These are phyloP conservation scores for Pedinophyceae sp. DNA, from an alignment of 139 green algal species.

Conservation along the genomic window DNA sequence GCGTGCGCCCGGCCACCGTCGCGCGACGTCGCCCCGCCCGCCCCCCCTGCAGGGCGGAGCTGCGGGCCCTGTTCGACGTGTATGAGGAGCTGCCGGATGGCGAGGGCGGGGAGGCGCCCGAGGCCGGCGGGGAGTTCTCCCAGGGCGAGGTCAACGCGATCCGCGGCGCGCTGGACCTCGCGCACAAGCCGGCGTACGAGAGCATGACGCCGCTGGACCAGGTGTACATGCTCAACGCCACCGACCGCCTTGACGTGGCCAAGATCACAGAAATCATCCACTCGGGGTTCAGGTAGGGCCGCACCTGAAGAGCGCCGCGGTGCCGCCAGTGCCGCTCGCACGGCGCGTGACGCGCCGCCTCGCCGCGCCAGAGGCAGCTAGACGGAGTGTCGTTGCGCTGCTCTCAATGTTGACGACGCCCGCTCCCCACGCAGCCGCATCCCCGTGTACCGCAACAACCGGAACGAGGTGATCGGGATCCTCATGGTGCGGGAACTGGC, in stretches of 20 bases:
- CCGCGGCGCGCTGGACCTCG: constrained; percentile 72
- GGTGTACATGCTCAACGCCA: constrained; percentile 41
- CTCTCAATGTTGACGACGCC: too few species aligned
- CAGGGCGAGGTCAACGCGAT: constrained; percentile 44
- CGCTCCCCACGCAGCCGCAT: too few species aligned
- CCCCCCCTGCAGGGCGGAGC: too few species aligned
- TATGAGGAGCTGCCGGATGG: constrained; percentile 33
- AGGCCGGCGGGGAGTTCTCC: too few species aligned
- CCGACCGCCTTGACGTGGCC: constrained; percentile 26
- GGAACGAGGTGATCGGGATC: constrained; percentile 23
- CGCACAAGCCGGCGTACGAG: constrained; percentile 52
- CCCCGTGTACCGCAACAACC: constrained; percentile 16
- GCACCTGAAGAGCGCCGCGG: too few species aligned
- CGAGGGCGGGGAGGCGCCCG: constrained; percentile 12
- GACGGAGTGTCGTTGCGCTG: too few species aligned
- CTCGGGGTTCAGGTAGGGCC: constrained; percentile 28
- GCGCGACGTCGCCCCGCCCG: too few species aligned
- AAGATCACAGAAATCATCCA: constrained; percentile 43
- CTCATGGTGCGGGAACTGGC: constrained; percentile 15
- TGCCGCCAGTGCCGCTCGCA: too few species aligned
- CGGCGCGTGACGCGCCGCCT: too few species aligned
- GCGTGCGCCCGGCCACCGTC: too few species aligned
- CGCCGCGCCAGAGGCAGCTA: too few species aligned
- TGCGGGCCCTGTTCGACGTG: constrained; percentile 39
- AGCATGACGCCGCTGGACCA: constrained; percentile 81